Evolutionary conservation across 306 rosid genomes (phyloP).

Genomic region (Corylus heterophylla): DNA sequence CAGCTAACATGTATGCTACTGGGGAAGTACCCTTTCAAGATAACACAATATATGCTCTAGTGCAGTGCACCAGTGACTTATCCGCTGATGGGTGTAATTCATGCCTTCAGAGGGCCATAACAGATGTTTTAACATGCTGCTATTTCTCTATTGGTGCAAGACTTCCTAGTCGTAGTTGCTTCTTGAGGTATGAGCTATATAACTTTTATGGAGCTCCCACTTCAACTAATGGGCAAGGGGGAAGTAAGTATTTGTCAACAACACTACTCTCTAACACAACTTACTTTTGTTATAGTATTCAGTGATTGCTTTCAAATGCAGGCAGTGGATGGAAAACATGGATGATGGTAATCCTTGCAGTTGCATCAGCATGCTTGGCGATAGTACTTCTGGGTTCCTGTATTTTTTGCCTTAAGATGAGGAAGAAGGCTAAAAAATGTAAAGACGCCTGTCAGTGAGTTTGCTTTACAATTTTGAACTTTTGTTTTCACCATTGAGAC

Average conservation of each 20-base stretch:
- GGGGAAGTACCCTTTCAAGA: conserved; percentile 36
- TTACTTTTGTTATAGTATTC: neutral
- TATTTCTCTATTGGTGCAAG: conserved; percentile 62
- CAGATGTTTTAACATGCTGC: conserved; percentile 26
- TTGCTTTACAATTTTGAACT: neutral
- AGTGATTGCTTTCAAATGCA: conserved; percentile 30
- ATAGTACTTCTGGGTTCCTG: conserved; percentile 24
- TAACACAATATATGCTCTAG: conserved; percentile 45
- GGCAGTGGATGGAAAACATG: conserved; percentile 33
- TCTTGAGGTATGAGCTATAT: conserved; percentile 59
- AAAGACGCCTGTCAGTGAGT: neutral
- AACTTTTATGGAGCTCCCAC: conserved; percentile 31
- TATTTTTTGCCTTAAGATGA: conserved; percentile 10
- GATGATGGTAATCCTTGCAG: conserved; percentile 27
- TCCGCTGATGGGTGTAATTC: conserved; percentile 39
- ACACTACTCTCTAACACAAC: neutral
- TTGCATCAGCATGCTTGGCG: conserved; percentile 27
- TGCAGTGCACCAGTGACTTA: conserved; percentile 64
- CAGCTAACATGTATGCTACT: conserved; percentile 46
- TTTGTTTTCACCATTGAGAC: neutral
- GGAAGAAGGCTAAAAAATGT: neutral
- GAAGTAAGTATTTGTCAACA: conserved; percentile 30
- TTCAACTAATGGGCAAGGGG: conserved; percentile 23
- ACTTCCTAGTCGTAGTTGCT: conserved; percentile 57
- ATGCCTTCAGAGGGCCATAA: conserved; percentile 50